These are phyloP conservation scores for Dacryopinax primogenitus DNA, from an alignment of 768 basidiomycete species.

Conservation along the genomic window DNA sequence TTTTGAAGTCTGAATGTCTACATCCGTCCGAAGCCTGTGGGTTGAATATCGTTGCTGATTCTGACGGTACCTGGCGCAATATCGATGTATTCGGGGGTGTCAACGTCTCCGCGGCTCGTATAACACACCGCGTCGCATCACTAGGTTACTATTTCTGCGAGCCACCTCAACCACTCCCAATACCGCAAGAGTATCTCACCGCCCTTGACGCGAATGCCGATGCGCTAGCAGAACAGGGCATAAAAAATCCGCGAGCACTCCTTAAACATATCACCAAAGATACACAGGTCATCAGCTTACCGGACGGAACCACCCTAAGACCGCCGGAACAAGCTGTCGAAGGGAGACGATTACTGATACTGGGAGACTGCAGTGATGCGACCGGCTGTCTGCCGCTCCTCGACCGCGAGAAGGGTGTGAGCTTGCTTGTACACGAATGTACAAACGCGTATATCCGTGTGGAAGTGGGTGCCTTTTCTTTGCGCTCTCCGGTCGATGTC, in stretches of 20 bases:
- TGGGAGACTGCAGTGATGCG: slow-evolving; percentile 65
- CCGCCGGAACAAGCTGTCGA: slow-evolving; percentile 21
- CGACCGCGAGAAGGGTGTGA: slow-evolving; percentile 51
- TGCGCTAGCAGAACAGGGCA: slow-evolving; percentile 22
- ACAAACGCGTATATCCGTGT: slow-evolving; percentile 60
- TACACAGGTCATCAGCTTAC: slow-evolving; percentile 21
- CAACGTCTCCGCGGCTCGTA: slow-evolving; percentile 59
- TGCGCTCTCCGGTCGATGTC: slow-evolving; percentile 1
- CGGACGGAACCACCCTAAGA: slow-evolving; percentile 23
- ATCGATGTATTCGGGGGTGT: slow-evolving; percentile 36
- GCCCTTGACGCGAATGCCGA: slow-evolving; percentile 16
- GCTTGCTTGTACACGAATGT: slow-evolving; percentile 75
- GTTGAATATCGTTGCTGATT: slow-evolving; percentile 40
- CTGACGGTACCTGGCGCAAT: slow-evolving; percentile 54
- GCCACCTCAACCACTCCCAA: slow-evolving; percentile 22
- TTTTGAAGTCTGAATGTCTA: slow-evolving; percentile 28
- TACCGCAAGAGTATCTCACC: slow-evolving; percentile 15
- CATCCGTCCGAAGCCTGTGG: slow-evolving; percentile 57
- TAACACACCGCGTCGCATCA: slow-evolving; percentile 65
- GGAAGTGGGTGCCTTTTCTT: slow-evolving; percentile 24
- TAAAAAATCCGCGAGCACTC: slow-evolving; percentile 21
- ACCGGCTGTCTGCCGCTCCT: slow-evolving; percentile 35
- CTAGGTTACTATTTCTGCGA: slow-evolving; percentile 68
- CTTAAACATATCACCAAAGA: slow-evolving; percentile 20
- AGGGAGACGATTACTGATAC: slow-evolving; percentile 61